Percentiles rank a stretch among this genome's conserved stretches.
Evolutionary conservation across 202 grass and related monocot species (phyloP).

Genomic region (Setaria italica): DNA sequence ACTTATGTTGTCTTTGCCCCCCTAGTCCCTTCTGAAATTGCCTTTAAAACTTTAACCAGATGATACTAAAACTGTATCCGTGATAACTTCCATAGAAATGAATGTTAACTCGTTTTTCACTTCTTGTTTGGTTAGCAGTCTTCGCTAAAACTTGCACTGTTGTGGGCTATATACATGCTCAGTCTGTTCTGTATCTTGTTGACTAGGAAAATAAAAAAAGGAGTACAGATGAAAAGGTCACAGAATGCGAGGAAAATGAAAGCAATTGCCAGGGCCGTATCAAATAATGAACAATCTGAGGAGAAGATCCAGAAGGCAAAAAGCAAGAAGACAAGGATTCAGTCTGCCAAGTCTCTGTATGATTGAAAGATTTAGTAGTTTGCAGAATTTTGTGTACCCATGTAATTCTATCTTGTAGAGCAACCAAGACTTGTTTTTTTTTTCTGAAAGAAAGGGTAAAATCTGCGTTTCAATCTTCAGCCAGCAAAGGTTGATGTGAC

Average conservation of each 20-base stretch:
- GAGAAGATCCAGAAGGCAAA: conserved; percentile 71
- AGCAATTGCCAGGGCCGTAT: conserved; percentile 59
- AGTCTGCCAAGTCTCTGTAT: conserved; percentile 82
- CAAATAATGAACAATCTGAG: conserved; percentile 62
- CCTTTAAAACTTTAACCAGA: not conserved
- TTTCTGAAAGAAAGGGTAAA: not conserved
- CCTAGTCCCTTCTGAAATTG: not conserved
- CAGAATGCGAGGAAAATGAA: conserved; percentile 74
- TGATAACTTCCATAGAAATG: not conserved
- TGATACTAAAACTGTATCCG: not conserved
- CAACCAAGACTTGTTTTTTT: not conserved
- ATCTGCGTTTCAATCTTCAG: not conserved
- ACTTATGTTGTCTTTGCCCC: not conserved
- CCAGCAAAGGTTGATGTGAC: not conserved
- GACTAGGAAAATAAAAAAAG: conserved; percentile 85
- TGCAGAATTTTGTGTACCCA: conserved; percentile 15
- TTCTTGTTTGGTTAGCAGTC: not conserved
- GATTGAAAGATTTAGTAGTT: conserved; percentile 50
- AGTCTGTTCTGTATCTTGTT: not conserved
- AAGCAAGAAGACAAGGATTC: conserved; percentile 71
- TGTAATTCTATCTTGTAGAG: conserved; percentile 35
- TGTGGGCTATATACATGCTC: conserved; percentile 7
- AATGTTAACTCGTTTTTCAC: not conserved
- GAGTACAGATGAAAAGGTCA: conserved; percentile 55
- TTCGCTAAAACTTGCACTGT: not conserved